Base-by-base conservation (phyloP, 108 stramenopile species). In the Epithemia pelagica region DNA sequence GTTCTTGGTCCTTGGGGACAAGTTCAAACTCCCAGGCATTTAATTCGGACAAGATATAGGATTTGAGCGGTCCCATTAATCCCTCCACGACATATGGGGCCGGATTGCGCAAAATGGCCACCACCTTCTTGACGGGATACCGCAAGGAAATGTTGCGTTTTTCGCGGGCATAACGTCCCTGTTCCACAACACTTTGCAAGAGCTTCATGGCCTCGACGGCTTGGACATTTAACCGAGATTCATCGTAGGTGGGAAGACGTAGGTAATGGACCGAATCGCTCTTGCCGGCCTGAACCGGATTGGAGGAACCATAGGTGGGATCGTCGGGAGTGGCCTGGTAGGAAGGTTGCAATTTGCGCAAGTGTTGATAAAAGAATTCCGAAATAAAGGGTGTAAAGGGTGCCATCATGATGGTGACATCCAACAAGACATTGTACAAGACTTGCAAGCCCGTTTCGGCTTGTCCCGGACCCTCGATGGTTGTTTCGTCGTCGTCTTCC, bases 341-440 rank as follows among this genome's bases (percentile, higher is more conserved):
- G 2, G 90, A 85, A 3, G 96, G 96, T 75, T 96, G 93, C 59
- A 94, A 66, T 67, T 92, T 89, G 55, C 98, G 84, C 54, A 99
- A 83, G 53, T 94, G 88, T 69, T 96, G 97, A 82, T 99, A 99
- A 53, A 98, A 90, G 73, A 79, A 98, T 76, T 99, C 99, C 19
- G 98, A 78, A 68, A 99, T 96, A 85, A 99, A 99, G 1, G 99
- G 99, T 28, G 97, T 98, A 81, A 99, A 97, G 7, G 99, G 99
- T 0, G 91, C 96, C 98, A 99, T 97, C 46, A 98, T 76, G 56
- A 92, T 82, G 29, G 91, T 85, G 58, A 98, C 93, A 66, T 93
- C 80, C 69, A 95, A 72, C 65, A 99, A 79, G 21, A 98, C 96
- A 77, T 98, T 93, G 71, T 97, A 99, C 22, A 99, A 82, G 19